phyloP scores from a whole-genome alignment of 176 grass and related monocot genomes.

The Tillandsia leiboldiana region DNA sequence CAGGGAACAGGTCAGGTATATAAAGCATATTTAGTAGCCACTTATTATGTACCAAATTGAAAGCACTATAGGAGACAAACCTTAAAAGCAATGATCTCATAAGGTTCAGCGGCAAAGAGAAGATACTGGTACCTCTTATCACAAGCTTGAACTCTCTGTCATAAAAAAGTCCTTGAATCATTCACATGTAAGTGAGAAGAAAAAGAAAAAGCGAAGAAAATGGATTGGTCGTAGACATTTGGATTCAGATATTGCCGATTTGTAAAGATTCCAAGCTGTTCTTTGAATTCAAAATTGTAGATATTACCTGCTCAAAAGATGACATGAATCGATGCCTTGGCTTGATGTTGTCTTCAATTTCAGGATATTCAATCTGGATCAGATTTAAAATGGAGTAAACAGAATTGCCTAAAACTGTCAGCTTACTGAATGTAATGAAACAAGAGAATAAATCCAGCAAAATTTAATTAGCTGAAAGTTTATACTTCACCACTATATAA shows the following conservation, averaged over 20 bases:
- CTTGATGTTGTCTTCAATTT: conserved; percentile 91
- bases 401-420: neutral
- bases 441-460: too few species aligned
- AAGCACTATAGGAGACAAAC: conserved; percentile 19
- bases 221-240: neutral
- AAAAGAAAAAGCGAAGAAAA: conserved; percentile 1
- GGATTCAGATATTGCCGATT: neutral
- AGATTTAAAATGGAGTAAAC: neutral
- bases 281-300: neutral
- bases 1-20: neutral
- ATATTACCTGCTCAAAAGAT: conserved; percentile 83
- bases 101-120: conserved; percentile 87
- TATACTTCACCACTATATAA: too few species aligned
- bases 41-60: conserved; percentile 10
- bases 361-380: conserved; percentile 78
- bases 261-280: neutral
- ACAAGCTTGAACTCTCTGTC: conserved; percentile 76
- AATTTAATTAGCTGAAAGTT: too few species aligned
- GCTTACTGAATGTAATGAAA: neutral
- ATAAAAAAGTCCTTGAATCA: conserved; percentile 15
- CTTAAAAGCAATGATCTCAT: conserved; percentile 84
- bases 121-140: conserved; percentile 91
- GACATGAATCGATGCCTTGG: conserved; percentile 96
- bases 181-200: conserved; percentile 3
- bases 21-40: neutral